Evolutionary conservation across 139 green algal genomes (phyloP), one percentile per base, ranked within the genome.

Genomic region (Haematococcus sp.): DNA sequence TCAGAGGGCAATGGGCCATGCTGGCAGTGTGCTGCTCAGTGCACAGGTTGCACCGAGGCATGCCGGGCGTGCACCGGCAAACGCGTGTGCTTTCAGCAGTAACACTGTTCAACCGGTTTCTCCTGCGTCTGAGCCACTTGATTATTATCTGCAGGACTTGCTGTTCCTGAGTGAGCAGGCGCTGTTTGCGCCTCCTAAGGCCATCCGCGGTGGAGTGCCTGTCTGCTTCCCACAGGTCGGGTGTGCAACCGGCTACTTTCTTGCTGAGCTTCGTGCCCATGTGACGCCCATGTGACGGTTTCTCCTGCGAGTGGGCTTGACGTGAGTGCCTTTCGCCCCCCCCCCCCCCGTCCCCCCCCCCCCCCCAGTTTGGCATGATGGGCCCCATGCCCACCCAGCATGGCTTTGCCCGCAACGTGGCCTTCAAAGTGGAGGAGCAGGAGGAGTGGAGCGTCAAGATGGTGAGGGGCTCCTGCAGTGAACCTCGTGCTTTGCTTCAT

Each of bases 101-200:
- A n/a, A n/a, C n/a, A n/a, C n/a, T n/a, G n/a, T n/a, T n/a, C 35
- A 52, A 34, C 17, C 52, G 44, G 15, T n/a, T 20, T 34, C 13
- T 55, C 34, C 31, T 75, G 30, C 20, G 5, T 9, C n/a, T 55
- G 30, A 63, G 19, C 34, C 30, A 59, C 43, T 35, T 60, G 34
- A 5, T 43, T 13, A 27, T 58, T 11, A 19, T 13, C 0, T 71
- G 63, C 78, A 95, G 86, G 86, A 95, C 35, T 63, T 92, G 23
- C n/a, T 96, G 0, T 96, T 95, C 61, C 59, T 92, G 19, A 93
- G 84, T 74, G 87, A 90, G 44, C 71, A 93, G 46, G 91, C 93
- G 0, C 70, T 96, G 4, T 96, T 93, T 74, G 80, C 87, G 52
- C 88, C 92, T 27, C 92, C 92, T 9, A 97, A 95, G 72, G 92